Evolutionary conservation across 108 stramenopile species (phyloP).

Genomic region (Chaetoceros tenuissimus): DNA sequence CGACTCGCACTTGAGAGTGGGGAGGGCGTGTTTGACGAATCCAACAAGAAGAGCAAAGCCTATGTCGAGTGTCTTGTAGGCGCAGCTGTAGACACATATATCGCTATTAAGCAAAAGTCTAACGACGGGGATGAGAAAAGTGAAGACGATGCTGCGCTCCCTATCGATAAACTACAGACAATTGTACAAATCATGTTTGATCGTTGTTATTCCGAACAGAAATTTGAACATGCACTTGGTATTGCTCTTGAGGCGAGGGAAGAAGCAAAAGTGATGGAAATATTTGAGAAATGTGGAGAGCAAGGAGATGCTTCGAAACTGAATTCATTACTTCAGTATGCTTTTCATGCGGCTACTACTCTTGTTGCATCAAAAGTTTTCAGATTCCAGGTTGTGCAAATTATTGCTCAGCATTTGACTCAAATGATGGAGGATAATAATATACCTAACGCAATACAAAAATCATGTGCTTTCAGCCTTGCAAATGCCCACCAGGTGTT

Average conservation of each 20-base stretch:
- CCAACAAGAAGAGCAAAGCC: slow-evolving; percentile 23
- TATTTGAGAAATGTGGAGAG: slow-evolving; percentile 12
- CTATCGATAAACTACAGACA: slow-evolving; percentile 79
- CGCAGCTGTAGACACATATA: slow-evolving; percentile 75
- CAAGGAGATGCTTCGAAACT: slow-evolving; percentile 9
- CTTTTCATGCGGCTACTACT: slow-evolving; percentile 35
- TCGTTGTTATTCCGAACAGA: slow-evolving; percentile 77
- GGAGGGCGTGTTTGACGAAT: slow-evolving; percentile 53
- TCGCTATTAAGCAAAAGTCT: slow-evolving; percentile 20
- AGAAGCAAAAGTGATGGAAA: slow-evolving; percentile 32
- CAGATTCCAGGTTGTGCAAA: slow-evolving; percentile 57
- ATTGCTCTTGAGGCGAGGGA: slow-evolving; percentile 91
- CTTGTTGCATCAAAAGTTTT: slow-evolving; percentile 67
- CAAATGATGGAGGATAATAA: slow-evolving; percentile 1
- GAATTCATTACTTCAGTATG: slow-evolving; percentile 35
- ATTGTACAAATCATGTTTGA: slow-evolving; percentile 92
- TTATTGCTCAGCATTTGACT: slow-evolving; percentile 47
- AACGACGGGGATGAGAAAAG: slow-evolving; percentile 8
- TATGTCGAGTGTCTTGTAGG: slow-evolving; percentile 70
- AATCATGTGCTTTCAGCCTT: slow-evolving; percentile 46
- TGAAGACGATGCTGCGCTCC: slow-evolving; percentile 33
- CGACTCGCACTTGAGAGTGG: slow-evolving; percentile 84
- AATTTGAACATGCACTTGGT: slow-evolving; percentile 90
- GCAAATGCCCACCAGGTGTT: slow-evolving; percentile 71
- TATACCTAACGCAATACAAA: slow-evolving; percentile 16